Evolutionary conservation across 1,139 yeast species (phyloP).

Genomic region (Suhomyces chickasaworum): DNA sequence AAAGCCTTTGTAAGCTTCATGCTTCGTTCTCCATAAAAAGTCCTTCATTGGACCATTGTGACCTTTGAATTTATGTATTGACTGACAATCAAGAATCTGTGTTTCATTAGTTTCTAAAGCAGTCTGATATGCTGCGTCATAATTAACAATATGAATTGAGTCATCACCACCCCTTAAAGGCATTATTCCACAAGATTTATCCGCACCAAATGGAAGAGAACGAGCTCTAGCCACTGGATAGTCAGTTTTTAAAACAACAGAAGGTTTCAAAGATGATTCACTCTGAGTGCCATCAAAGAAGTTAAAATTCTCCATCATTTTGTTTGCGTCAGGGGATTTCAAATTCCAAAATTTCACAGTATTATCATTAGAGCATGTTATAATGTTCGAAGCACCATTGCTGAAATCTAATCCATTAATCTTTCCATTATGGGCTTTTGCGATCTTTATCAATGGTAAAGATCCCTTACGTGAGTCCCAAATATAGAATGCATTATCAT

Average conservation of each 20-base stretch:
- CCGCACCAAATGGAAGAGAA: slow-evolving; percentile 84
- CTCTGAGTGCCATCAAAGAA: slow-evolving; percentile 25
- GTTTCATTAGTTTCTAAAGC: slow-evolving; percentile 32
- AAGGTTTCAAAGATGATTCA: slow-evolving; percentile 38
- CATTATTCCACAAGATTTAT: slow-evolving; percentile 76
- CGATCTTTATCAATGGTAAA: slow-evolving; percentile 63
- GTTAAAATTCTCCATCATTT: slow-evolving; percentile 23
- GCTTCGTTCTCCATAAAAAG: slow-evolving; percentile 79
- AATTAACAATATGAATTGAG: slow-evolving; percentile 66
- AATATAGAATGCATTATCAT: slow-evolving; percentile 73
- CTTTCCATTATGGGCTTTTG: slow-evolving; percentile 73
- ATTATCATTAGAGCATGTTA: slow-evolving; percentile 84
- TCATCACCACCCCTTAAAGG: slow-evolving; percentile 87
- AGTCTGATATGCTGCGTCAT: slow-evolving; percentile 48
- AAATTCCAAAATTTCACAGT: slow-evolving; percentile 89
- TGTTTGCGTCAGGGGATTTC: slow-evolving; percentile 26
- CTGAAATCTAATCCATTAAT: slow-evolving; percentile 88
- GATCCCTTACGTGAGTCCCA: slow-evolving; percentile 93
- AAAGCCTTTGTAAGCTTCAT: slow-evolving; percentile 38
- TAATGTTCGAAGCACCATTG: slow-evolving; percentile 57
- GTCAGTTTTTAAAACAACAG: slow-evolving; percentile 64
- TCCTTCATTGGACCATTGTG: slow-evolving; percentile 85
- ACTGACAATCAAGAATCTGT: slow-evolving; percentile 33
- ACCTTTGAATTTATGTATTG: slow-evolving; percentile 70
- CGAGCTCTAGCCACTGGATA: slow-evolving; percentile 91